These are phyloP conservation scores for Furcasterigmium sp. DNA, from an alignment of 2,329 filamentous ascomycete species.

Conservation along the genomic window DNA sequence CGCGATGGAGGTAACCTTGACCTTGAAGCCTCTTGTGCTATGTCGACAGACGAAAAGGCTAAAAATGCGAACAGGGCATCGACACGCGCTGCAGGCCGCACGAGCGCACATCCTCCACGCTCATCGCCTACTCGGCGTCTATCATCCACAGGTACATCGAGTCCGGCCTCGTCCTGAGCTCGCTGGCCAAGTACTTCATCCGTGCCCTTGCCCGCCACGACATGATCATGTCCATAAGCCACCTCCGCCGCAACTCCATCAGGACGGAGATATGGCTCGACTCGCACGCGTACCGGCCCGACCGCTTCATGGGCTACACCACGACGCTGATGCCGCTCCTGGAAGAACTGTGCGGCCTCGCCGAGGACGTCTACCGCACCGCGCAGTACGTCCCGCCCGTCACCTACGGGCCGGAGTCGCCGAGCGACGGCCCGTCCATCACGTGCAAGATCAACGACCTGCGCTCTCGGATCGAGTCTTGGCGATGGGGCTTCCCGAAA, in stretches of 20 bases:
- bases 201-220: constrained; percentile 24
- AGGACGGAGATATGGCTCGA: constrained; percentile 20
- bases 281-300: constrained; percentile 14
- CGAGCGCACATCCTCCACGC: not conserved
- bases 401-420: not conserved
- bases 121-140: not conserved
- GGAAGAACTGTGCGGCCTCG: constrained; percentile 18
- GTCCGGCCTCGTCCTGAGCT: not conserved
- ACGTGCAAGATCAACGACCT: not conserved
- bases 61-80: not conserved
- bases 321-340: constrained; percentile 22
- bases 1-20: not conserved
- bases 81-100: not conserved
- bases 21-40: not conserved
- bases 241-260: constrained; percentile 16
- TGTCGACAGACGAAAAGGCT: too few species aligned
- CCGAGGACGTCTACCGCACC: constrained; percentile 9
- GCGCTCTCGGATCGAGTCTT: not conserved
- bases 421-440: not conserved
- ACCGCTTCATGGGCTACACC: constrained; percentile 24
- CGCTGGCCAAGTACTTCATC: constrained; percentile 11
- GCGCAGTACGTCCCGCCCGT: not conserved
- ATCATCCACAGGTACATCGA: not conserved
- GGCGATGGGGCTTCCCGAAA: not conserved
- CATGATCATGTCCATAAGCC: constrained; percentile 20